Conservation (phyloP, 176 grass and related monocot species). For the Eleusine coracana region DNA sequence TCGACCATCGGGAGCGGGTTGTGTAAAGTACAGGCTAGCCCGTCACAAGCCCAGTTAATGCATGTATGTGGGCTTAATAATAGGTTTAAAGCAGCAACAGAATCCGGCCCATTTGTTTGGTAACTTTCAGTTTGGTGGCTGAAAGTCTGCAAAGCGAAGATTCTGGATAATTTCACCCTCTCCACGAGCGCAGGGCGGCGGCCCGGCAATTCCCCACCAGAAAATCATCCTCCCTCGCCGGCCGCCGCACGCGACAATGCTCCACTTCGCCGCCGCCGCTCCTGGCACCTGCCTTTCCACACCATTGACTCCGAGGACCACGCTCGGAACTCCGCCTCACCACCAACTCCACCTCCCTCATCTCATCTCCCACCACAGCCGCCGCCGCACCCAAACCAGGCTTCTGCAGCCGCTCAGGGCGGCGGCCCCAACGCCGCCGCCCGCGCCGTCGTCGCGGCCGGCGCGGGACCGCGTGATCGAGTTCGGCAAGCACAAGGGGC, state of each 20-base stretch:
- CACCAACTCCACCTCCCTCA: background rate
- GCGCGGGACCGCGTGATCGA: conserved; percentile 57
- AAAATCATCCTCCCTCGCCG: background rate
- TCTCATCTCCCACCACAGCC: background rate
- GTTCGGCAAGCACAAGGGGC: conserved; percentile 64
- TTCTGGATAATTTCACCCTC: conserved; percentile 27
- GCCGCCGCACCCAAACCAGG: background rate
- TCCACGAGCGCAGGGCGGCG: background rate
- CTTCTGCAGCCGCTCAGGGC: background rate
- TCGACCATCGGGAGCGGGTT: too few relatives aligned
- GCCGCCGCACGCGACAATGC: conserved; percentile 30
- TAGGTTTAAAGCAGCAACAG: background rate
- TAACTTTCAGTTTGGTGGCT: background rate
- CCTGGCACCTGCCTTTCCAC: background rate
- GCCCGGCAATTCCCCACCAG: background rate
- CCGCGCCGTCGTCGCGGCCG: conserved; percentile 22
- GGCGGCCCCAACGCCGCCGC: conserved; percentile 1
- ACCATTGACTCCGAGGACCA: background rate
- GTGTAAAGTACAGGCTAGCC: too few relatives aligned
- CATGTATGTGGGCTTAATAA: too few relatives aligned
- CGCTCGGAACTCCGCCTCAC: background rate
- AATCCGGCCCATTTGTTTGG: background rate
- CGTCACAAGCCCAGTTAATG: too few relatives aligned
- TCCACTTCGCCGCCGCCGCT: conserved; percentile 1
- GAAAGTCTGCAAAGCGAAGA: background rate